Percentiles rank a stretch among this genome's conserved stretches.
Evolutionary conservation across 441 rosid species (phyloP).

Genomic region (Gossypium schwendimanii): DNA sequence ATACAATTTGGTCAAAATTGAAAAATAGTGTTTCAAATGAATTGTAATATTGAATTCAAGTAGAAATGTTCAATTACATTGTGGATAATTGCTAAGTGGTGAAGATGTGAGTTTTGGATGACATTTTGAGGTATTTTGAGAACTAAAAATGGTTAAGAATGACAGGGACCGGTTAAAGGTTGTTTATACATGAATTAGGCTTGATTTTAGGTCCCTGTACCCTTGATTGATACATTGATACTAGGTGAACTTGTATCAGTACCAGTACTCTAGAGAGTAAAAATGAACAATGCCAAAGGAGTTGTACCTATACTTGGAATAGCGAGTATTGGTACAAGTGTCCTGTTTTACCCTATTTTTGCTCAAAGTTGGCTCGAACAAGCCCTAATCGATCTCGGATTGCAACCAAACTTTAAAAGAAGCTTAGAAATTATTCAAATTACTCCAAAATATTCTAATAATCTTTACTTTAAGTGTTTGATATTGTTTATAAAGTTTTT

Average conservation of each 20-base stretch:
- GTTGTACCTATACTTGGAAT: background rate
- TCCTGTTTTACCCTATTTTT: no score
- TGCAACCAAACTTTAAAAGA: no score
- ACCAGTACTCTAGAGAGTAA: background rate
- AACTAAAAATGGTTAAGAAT: background rate
- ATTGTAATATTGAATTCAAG: background rate
- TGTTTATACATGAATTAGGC: no score
- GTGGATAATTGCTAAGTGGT: background rate
- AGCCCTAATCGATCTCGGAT: background rate
- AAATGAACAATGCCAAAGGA: background rate
- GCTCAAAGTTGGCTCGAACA: background rate
- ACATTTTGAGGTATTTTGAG: background rate
- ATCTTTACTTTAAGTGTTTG: background rate
- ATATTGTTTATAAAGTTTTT: no score
- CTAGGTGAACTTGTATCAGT: background rate
- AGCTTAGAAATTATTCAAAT: no score
- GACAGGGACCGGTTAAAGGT: background rate
- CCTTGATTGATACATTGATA: no score
- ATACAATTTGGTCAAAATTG: background rate
- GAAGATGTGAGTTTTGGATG: background rate
- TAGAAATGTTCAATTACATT: background rate
- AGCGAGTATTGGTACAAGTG: no score
- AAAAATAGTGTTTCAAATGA: background rate
- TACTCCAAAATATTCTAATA: background rate
- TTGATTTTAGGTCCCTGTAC: background rate